phyloP scores from a whole-genome alignment of 352 stramenopile genomes.

The Aphanomyces astaci region DNA sequence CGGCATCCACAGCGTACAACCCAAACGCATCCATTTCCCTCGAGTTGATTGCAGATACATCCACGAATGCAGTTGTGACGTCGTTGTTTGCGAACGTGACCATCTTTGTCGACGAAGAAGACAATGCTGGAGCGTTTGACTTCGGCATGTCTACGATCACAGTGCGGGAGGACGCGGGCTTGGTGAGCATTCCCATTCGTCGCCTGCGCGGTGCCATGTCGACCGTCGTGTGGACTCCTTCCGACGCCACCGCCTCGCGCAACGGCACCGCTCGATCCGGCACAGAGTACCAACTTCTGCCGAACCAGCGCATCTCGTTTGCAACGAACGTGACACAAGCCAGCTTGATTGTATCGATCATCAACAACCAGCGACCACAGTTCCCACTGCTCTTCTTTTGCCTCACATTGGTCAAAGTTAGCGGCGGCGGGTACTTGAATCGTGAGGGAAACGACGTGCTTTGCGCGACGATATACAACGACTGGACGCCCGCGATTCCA shows the following conservation, averaged over 20 bases:
- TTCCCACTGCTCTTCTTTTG: slow-evolving; percentile 2
- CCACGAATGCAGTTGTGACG: too few species aligned
- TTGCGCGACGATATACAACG: slow-evolving; percentile 6
- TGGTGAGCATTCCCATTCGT: background rate
- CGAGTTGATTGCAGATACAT: background rate
- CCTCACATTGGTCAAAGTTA: background rate
- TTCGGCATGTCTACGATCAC: background rate
- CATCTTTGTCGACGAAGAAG: background rate
- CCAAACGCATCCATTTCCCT: background rate
- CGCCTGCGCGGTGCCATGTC: background rate
- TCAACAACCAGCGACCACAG: background rate
- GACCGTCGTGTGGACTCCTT: background rate
- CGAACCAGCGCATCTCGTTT: background rate
- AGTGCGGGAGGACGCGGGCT: background rate
- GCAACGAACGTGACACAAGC: background rate
- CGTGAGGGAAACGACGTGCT: background rate
- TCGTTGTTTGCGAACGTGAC: background rate
- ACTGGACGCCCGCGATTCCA: background rate
- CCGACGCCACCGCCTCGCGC: background rate
- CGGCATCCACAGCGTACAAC: background rate
- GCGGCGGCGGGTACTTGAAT: background rate
- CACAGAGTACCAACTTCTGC: background rate
- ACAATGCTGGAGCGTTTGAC: background rate
- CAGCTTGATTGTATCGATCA: background rate
- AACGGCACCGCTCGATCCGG: background rate